Evolutionary conservation across 192 early-diverging fungal genomes (phyloP), one percentile per base, ranked within the genome.

Genomic region (Gonapodya prolifera): DNA sequence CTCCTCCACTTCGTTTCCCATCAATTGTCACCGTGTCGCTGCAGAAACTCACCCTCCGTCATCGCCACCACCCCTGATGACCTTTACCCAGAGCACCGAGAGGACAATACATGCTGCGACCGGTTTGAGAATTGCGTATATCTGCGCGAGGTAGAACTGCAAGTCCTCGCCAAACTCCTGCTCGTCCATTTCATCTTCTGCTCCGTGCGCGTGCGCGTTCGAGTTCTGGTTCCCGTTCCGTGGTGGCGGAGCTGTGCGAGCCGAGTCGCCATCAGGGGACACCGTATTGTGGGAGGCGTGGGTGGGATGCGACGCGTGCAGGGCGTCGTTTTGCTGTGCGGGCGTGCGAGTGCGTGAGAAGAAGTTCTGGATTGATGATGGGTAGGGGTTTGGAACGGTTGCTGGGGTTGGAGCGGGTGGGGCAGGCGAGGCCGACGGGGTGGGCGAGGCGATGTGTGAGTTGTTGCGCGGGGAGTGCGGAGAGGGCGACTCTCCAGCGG

Each of bases 51-150:
- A 76, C 75, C 28, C 17, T 0, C 23, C 0, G 0, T 35, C 69
- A 34, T 76, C 75, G 1, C 35, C 45, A 32, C 69, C 0, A 70
- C 0, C 28, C 83, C 85, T 76, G 30, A 82, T 81, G n/a, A 93
- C 80, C 76, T 95, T 95, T 74, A 95, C 92, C 94, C 94, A 95
- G 34, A 95, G 81, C 36, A 95, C 90, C 34, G 89, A 87, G 18
- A 94, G 83, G n/a, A 88, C 77, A 77, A 95, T 92, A 74, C 92
- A 94, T 31, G 85, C 69, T 0, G 93, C 82, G 13, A 95, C 94
- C 16, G 94, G 94, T 75, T 92, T 90, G 76, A 94, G 90, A 74
- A 95, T 92, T 23, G 85, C 79, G 81, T 91, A 93, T n/a, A 95
- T 85, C 80, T 95, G 91, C 33, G 87, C 80, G 79, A 93, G 89